Conservation (phyloP, 148 eudicot genomes). For the Rhododendron griersonianum region DNA sequence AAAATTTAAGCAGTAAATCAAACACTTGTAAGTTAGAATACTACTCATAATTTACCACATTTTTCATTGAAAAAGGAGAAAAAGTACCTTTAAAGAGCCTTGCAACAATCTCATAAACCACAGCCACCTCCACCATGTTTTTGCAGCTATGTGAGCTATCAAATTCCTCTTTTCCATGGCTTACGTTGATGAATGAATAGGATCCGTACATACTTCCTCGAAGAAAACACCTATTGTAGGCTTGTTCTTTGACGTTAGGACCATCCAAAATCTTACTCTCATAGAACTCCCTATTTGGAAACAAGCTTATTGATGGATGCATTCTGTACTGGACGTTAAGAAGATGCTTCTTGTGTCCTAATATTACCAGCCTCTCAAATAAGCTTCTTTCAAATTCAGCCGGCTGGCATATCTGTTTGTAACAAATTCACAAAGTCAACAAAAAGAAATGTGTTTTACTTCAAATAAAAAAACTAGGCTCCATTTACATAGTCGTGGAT, state of each 20-base stretch:
- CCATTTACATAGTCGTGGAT: too few relatives aligned
- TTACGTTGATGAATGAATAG: constrained; percentile 33
- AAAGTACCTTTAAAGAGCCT: constrained; percentile 37
- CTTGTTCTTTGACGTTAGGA: background rate
- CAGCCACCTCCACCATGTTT: too few relatives aligned
- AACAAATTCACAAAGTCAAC: background rate
- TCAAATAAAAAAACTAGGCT: too few relatives aligned
- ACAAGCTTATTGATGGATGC: too few relatives aligned
- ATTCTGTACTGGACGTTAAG: too few relatives aligned
- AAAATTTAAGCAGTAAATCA: constrained; percentile 27
- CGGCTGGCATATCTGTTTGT: constrained; percentile 19
- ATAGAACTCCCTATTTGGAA: too few relatives aligned
- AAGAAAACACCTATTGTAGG: constrained; percentile 10
- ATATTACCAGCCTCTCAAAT: too few relatives aligned
- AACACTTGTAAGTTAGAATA: constrained; percentile 24
- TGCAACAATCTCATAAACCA: constrained; percentile 24
- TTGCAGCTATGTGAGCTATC: too few relatives aligned
- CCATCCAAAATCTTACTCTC: too few relatives aligned
- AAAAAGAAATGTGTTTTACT: background rate
- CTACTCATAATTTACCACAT: background rate
- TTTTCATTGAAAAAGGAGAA: background rate
- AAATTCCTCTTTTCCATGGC: constrained; percentile 27
- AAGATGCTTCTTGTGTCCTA: too few relatives aligned
- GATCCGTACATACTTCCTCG: constrained; percentile 23
- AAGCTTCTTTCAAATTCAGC: too few relatives aligned